Percentiles rank a stretch among this genome's conserved stretches.
phyloP scores from a whole-genome alignment of 768 basidiomycete genomes.

The Macrocybe gigantea region DNA sequence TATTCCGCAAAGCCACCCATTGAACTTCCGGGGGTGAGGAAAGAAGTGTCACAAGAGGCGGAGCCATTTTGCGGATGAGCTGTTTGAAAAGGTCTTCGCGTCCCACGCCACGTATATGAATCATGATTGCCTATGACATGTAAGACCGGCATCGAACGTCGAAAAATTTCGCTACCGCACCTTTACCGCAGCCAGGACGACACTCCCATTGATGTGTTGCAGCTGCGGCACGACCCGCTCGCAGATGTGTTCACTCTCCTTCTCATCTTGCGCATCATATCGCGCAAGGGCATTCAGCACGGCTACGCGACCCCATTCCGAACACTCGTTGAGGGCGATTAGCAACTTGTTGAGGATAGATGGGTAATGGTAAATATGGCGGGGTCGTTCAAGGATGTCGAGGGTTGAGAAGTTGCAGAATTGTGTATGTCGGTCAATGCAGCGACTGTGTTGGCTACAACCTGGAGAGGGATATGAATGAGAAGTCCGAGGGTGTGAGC shows the following conservation, averaged over 20 bases:
- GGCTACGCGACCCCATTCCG: conserved; percentile 97
- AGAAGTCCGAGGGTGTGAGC: neutral
- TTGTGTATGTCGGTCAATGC: conserved; percentile 90
- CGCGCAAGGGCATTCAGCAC: conserved; percentile 82
- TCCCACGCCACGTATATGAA: conserved; percentile 81
- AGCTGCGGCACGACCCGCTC: conserved; percentile 98
- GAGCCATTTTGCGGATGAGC: conserved; percentile 94
- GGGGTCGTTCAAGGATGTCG: conserved; percentile 49
- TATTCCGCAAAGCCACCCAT: conserved; percentile 96
- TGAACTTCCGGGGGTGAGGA: conserved; percentile 97
- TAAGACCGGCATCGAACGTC: neutral
- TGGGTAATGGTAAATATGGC: conserved; percentile 79
- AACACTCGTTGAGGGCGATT: conserved; percentile 95
- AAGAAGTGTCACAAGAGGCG: conserved; percentile 89
- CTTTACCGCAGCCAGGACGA: conserved; percentile 95
- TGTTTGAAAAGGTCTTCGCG: conserved; percentile 82
- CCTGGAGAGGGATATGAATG: conserved; percentile 40
- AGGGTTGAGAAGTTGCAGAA: conserved; percentile 55
- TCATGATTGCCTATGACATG: conserved; percentile 83
- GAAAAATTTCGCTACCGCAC: conserved; percentile 29
- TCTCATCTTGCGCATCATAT: conserved; percentile 80
- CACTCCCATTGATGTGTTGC: conserved; percentile 94
- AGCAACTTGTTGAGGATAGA: conserved; percentile 82
- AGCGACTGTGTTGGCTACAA: conserved; percentile 94
- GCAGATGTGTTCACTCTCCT: conserved; percentile 98